Evolutionary conservation across 306 rosid species (phyloP).

Genomic region (Vigna hirtella): DNA sequence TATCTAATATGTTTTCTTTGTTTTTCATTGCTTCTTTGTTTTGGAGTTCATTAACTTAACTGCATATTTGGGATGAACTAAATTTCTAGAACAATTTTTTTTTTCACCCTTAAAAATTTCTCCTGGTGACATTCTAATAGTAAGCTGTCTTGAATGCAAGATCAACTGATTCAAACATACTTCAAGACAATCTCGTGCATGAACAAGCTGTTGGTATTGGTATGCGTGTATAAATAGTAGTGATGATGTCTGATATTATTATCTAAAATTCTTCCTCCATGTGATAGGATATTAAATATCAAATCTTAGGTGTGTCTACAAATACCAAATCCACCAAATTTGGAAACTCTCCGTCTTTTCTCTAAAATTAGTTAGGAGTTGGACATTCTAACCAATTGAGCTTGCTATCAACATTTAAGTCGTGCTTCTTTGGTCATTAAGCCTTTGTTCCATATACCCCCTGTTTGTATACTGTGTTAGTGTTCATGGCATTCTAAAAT

Average conservation of each 20-base stretch:
- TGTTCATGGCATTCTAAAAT: constrained; percentile 40
- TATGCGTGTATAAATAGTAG: not conserved
- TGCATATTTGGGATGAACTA: constrained; percentile 11
- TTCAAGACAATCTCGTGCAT: not conserved
- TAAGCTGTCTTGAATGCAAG: not conserved
- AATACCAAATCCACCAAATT: constrained; percentile 8
- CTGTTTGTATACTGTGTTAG: constrained; percentile 28
- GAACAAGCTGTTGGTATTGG: constrained; percentile 11
- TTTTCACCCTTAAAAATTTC: not conserved
- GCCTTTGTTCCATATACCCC: constrained; percentile 21
- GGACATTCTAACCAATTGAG: not conserved
- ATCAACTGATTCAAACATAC: not conserved
- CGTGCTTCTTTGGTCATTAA: constrained; percentile 23
- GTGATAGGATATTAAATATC: constrained; percentile 11
- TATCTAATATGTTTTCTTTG: constrained; percentile 34
- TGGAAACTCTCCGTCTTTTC: constrained; percentile 16
- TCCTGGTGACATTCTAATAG: not conserved
- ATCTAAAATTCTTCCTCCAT: constrained; percentile 11
- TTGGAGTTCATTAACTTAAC: constrained; percentile 31
- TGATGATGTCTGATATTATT: constrained; percentile 8
- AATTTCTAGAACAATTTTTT: not conserved
- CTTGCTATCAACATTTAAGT: not conserved
- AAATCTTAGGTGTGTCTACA: not conserved
- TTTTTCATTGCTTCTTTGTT: constrained; percentile 40
- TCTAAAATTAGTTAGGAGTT: not conserved